Percentiles rank a stretch among this genome's conserved stretches.
Evolutionary conservation across 306 rosid genomes (phyloP).

Genomic region (Malus sieversii): DNA sequence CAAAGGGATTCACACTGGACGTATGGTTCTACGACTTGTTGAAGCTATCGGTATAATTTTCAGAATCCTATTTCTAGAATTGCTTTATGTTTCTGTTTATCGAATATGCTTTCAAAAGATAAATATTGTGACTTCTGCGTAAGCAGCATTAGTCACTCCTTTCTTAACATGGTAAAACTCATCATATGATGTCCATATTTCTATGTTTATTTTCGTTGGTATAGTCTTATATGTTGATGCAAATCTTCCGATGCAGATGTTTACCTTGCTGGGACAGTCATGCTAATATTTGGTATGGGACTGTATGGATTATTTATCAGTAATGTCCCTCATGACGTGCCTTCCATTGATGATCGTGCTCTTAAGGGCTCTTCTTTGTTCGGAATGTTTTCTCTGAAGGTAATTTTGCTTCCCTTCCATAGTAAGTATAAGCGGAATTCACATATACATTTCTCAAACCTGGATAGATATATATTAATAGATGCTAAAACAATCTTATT

Average conservation of each 20-base stretch:
- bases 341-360: slow-evolving; percentile 59
- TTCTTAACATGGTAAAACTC: neutral
- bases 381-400: slow-evolving; percentile 97
- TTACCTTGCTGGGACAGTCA: slow-evolving; percentile 97
- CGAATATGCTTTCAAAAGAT: neutral
- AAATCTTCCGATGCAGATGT: slow-evolving; percentile 61
- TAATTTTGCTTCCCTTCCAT: slow-evolving; percentile 17
- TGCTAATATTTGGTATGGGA: slow-evolving; percentile 95
- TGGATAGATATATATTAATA: neutral
- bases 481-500: neutral
- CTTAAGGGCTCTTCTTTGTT: slow-evolving; percentile 75
- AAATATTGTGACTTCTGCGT: neutral
- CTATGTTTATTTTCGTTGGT: neutral
- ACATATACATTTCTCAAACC: neutral
- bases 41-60: slow-evolving; percentile 83
- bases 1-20: slow-evolving; percentile 83
- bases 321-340: slow-evolving; percentile 47
- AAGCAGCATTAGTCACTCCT: neutral
- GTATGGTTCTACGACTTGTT: slow-evolving; percentile 80
- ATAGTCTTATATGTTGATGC: slow-evolving; percentile 1
- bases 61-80: neutral
- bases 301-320: slow-evolving; percentile 84
- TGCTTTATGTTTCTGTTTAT: neutral
- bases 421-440: neutral
- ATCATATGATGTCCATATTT: neutral